phyloP scores from a whole-genome alignment of 2,329 filamentous ascomycete species.

The Xylaria sp. region DNA sequence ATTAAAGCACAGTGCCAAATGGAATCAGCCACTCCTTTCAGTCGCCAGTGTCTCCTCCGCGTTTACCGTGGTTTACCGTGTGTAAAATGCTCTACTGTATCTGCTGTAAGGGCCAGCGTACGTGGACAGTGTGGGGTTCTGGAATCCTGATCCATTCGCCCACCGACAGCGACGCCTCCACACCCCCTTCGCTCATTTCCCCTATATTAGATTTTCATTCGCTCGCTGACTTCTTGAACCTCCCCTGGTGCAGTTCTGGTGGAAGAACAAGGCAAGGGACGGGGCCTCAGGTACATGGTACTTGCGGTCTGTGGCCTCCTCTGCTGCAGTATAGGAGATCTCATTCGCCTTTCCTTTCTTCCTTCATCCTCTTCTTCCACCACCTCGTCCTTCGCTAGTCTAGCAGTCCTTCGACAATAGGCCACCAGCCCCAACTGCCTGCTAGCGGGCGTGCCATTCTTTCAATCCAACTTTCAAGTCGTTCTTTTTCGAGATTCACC shows the following conservation, averaged over 20 bases:
- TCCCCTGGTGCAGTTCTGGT: constrained; percentile 32
- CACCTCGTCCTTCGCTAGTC: constrained; percentile 36
- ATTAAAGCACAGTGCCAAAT: constrained; percentile 14
- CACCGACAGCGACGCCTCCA: constrained; percentile 31
- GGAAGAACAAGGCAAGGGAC: constrained; percentile 25
- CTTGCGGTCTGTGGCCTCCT: constrained; percentile 22
- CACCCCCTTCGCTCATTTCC: constrained; percentile 44
- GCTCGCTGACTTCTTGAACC: constrained; percentile 33
- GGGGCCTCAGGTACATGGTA: constrained; percentile 23
- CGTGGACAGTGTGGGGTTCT: constrained; percentile 30
- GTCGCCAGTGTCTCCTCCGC: not conserved
- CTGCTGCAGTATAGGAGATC: constrained; percentile 21
- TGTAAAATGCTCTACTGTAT: too few relatives aligned
- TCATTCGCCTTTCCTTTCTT: constrained; percentile 37
- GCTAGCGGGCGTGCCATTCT: constrained; percentile 64
- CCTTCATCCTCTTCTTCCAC: constrained; percentile 38
- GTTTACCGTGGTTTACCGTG: not conserved
- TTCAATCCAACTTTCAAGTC: constrained; percentile 51
- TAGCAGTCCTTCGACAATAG: constrained; percentile 45
- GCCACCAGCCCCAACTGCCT: constrained; percentile 49
- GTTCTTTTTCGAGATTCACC: constrained; percentile 45
- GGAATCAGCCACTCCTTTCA: not conserved
- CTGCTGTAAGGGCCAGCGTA: not conserved
- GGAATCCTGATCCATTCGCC: constrained; percentile 21
- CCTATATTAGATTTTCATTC: constrained; percentile 41